Percentiles rank a stretch among this genome's conserved stretches.
phyloP scores from a whole-genome alignment of 768 basidiomycete genomes.

The Auricularia auricula-judae region DNA sequence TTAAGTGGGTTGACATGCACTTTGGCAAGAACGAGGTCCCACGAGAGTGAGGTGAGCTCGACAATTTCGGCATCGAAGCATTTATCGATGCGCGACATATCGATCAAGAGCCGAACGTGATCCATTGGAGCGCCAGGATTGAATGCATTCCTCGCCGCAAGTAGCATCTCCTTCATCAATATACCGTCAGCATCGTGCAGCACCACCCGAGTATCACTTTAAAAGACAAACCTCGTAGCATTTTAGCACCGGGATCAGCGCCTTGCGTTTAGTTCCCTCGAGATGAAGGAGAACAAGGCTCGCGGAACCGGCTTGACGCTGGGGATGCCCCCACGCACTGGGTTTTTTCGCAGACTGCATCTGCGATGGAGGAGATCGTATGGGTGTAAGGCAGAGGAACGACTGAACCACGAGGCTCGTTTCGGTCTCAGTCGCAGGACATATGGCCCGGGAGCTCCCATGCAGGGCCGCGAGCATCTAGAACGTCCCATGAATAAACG shows the following conservation, averaged over 20 bases:
- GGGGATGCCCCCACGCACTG: too few relatives aligned
- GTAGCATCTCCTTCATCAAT: background rate
- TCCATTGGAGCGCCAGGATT: background rate
- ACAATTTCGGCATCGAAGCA: background rate
- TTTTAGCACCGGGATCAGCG: background rate
- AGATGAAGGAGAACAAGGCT: background rate
- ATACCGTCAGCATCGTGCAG: background rate
- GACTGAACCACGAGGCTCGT: too few relatives aligned
- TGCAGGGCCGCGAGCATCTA: too few relatives aligned
- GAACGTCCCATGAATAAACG: too few relatives aligned
- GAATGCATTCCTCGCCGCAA: background rate
- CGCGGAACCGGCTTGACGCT: background rate
- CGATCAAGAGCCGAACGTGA: background rate
- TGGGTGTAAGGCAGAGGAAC: too few relatives aligned
- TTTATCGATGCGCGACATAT: background rate
- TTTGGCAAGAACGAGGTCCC: background rate
- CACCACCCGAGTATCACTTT: background rate
- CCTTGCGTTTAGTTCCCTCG: background rate
- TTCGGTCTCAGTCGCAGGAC: too few relatives aligned
- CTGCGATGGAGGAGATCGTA: too few relatives aligned
- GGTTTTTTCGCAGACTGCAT: too few relatives aligned
- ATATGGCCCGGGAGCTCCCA: too few relatives aligned
- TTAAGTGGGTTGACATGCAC: background rate
- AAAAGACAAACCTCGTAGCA: background rate
- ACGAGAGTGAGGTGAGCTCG: background rate